Base-by-base conservation (phyloP, 306 rosid species). In the Herpetospermum pedunculosum region DNA sequence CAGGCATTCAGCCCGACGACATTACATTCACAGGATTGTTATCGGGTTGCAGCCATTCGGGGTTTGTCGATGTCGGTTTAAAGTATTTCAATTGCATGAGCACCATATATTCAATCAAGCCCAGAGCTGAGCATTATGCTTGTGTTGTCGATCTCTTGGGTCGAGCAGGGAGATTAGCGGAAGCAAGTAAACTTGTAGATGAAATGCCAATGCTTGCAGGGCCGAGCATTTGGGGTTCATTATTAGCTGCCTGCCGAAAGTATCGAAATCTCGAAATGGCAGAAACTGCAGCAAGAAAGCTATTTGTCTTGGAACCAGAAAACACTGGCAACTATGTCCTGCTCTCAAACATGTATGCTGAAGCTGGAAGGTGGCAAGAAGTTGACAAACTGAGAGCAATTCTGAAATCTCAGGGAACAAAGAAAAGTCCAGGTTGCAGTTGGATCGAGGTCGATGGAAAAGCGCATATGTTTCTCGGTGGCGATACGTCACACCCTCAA, bases 101-200 rank as follows among this genome's bases (percentile, higher is more conserved):
- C 74, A 34, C 44, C 53, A 60, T 76, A 37, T 85, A 77, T 43
- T 70, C 25, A 3, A 74, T 84, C 38, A 84, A 77, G 55, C 92
- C 90, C 4, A 84, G 86, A 75, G 81, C 86, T 25, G 91, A 91
- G 82, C 95, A 88, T 77, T 89, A 91, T 71, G 92, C 97, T 58
- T 91, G 97, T 76, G 58, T 94, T 5, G 88, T 91, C 49, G 99
- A 94, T 88, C 92, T 89, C 80, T 84, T 94, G 0, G 97, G 95
- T 28, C 91, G 96, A 9, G 82, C 85, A 0, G 90, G 98, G 32
- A 71, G 72, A n/a, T 81, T 94, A 72, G 84, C 74, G 26, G 82
- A 78, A 77, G 96, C 98, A 75, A 83, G 92, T 3, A 77, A 89
- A 41, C 72, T 78, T 28, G 78, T 89, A 76, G 26, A 70, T 52